Conservation (phyloP, 371 early-diverging fungal species). For the Phascolomyces articulosus region DNA sequence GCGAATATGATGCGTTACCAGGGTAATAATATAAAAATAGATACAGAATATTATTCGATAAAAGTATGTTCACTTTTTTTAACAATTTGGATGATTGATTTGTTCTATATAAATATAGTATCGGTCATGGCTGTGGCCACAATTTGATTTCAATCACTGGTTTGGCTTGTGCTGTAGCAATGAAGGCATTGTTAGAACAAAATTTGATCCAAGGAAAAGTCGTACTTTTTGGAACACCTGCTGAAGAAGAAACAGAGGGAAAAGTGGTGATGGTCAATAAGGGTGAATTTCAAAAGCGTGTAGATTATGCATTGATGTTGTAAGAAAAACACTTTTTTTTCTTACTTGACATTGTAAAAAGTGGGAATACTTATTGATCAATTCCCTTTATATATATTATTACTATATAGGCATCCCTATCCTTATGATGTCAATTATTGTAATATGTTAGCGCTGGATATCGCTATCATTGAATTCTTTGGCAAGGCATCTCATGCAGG, state of each 20-base stretch:
- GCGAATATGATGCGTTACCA: slow-evolving; percentile 73
- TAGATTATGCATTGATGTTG: slow-evolving; percentile 79
- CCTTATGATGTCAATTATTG: not conserved
- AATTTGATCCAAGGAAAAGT: slow-evolving; percentile 61
- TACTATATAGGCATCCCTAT: slow-evolving; percentile 4
- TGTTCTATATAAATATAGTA: slow-evolving; percentile 12
- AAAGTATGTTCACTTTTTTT: no score
- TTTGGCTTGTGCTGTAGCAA: slow-evolving; percentile 68
- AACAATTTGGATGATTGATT: not conserved
- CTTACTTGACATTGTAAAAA: no score
- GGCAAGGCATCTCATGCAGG: slow-evolving; percentile 55
- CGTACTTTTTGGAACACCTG: slow-evolving; percentile 80
- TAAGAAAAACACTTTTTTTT: no score
- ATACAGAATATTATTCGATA: not conserved
- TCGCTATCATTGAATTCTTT: slow-evolving; percentile 37
- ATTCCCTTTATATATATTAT: not conserved
- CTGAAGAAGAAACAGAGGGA: slow-evolving; percentile 70
- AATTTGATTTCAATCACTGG: slow-evolving; percentile 75
- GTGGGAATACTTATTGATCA: no score
- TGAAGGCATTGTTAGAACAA: slow-evolving; percentile 56
- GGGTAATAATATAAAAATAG: slow-evolving; percentile 31
- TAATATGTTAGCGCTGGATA: slow-evolving; percentile 26
- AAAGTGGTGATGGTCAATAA: slow-evolving; percentile 71
- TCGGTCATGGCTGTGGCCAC: slow-evolving; percentile 73
- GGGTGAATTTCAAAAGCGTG: slow-evolving; percentile 65